phyloP scores from a whole-genome alignment of 1,284 basidiomycete genomes.

The Lentinula novae-zelandiae region DNA sequence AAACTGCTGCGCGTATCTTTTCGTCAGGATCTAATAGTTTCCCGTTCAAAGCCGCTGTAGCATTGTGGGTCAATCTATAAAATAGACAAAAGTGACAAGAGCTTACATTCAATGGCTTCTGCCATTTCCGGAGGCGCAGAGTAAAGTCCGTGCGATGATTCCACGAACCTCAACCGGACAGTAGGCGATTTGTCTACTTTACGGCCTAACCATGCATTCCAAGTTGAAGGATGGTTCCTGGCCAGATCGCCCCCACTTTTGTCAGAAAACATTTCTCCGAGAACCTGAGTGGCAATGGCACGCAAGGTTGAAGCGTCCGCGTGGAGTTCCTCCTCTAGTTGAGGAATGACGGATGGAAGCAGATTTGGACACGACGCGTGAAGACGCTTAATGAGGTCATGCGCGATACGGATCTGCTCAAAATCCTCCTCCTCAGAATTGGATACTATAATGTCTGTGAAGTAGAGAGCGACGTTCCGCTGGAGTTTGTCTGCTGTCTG shows the following conservation, averaged over 20 bases:
- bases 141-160: conserved; percentile 64
- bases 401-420: conserved; percentile 69
- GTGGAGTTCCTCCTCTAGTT: conserved; percentile 88
- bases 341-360: conserved; percentile 87
- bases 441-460: conserved; percentile 80
- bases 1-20: conserved; percentile 82
- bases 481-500: conserved; percentile 84
- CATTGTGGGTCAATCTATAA: conserved; percentile 11
- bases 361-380: conserved; percentile 79
- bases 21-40: conserved; percentile 91
- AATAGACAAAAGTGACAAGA: conserved; percentile 3
- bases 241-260: conserved; percentile 72
- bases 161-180: conserved; percentile 81
- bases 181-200: conserved; percentile 72
- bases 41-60: conserved; percentile 49
- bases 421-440: conserved; percentile 57
- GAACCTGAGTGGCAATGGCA: conserved; percentile 74
- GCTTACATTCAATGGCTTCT: conserved; percentile 66
- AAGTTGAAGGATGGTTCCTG: conserved; percentile 79
- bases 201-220: conserved; percentile 83
- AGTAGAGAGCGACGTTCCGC: conserved; percentile 87
- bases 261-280: conserved; percentile 90
- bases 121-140: conserved; percentile 66
- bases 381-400: conserved; percentile 84
- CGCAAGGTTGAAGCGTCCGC: conserved; percentile 76